These are phyloP conservation scores for Skeletonema grethae DNA, from an alignment of 108 stramenopile species.

Conservation along the genomic window DNA sequence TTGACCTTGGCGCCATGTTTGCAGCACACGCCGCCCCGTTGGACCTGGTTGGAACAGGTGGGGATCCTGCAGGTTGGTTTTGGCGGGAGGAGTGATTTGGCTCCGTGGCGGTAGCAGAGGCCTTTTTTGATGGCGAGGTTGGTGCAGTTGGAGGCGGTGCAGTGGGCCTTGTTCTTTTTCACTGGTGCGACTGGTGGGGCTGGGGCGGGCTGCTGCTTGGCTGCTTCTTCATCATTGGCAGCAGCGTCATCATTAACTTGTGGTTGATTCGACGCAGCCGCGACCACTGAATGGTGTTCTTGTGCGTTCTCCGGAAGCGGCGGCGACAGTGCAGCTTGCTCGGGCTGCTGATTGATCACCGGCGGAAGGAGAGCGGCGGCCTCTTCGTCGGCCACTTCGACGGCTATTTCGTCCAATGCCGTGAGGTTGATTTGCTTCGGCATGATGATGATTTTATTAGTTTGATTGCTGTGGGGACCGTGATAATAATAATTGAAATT, in stretches of 20 bases:
- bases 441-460: not conserved
- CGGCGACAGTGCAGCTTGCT: no score
- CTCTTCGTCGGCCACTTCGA: constrained; percentile 4
- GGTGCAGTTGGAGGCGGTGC: not conserved
- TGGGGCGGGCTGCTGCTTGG: not conserved
- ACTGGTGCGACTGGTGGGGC: no score
- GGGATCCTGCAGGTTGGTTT: not conserved
- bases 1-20: constrained; percentile 2
- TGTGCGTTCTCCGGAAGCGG: no score
- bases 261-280: no score
- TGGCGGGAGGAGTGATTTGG: not conserved
- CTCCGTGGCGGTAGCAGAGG: not conserved
- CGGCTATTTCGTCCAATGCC: not conserved
- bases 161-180: not conserved
- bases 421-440: not conserved
- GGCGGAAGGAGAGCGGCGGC: not conserved
- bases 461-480: no score
- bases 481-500: no score
- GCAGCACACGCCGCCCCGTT: not conserved
- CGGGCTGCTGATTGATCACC: not conserved
- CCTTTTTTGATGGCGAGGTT: constrained; percentile 4
- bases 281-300: no score
- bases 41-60: constrained; percentile 1
- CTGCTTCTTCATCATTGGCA: no score
- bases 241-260: no score